These are phyloP conservation scores for Globisporangium solare DNA, from an alignment of 352 stramenopile species.

Conservation along the genomic window DNA sequence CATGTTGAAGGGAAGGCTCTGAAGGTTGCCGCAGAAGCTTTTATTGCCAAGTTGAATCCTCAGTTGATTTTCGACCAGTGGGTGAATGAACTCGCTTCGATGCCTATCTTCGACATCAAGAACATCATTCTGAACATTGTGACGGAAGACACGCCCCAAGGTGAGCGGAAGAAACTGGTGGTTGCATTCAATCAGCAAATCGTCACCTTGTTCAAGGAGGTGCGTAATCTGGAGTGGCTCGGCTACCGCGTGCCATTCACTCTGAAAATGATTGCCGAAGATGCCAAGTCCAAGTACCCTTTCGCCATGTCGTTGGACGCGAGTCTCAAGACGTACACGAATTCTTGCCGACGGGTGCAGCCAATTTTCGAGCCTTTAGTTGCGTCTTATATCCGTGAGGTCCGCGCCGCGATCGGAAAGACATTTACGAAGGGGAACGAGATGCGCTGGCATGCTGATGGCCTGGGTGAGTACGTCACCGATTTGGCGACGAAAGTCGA, in stretches of 20 bases:
- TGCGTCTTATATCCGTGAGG: conserved; percentile 71
- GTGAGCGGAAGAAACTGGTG: conserved; percentile 72
- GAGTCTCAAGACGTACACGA: conserved; percentile 93
- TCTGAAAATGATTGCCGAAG: conserved; percentile 93
- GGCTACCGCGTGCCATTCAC: conserved; percentile 96
- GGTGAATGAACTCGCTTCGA: conserved; percentile 89
- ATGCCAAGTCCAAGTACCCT: conserved; percentile 96
- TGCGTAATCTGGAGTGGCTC: conserved; percentile 98
- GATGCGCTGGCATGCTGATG: conserved; percentile 87
- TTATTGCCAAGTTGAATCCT: conserved; percentile 84
- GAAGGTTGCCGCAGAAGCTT: conserved; percentile 87
- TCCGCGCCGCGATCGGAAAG: conserved; percentile 83
- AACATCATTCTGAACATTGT: conserved; percentile 90
- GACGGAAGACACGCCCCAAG: conserved; percentile 68
- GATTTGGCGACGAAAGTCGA: conserved; percentile 92
- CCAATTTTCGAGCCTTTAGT: conserved; percentile 79
- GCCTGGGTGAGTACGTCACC: conserved; percentile 82
- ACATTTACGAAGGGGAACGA: conserved; percentile 88
- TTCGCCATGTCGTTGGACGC: conserved; percentile 96
- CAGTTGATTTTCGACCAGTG: conserved; percentile 94
- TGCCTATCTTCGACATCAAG: conserved; percentile 90
- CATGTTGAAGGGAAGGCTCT: conserved; percentile 96
- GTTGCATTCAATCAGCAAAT: conserved; percentile 97
- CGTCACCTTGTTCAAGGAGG: conserved; percentile 98
- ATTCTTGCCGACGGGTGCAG: conserved; percentile 70